Base-by-base conservation (phyloP, 164 flowering plant species). In the Stephania japonica region DNA sequence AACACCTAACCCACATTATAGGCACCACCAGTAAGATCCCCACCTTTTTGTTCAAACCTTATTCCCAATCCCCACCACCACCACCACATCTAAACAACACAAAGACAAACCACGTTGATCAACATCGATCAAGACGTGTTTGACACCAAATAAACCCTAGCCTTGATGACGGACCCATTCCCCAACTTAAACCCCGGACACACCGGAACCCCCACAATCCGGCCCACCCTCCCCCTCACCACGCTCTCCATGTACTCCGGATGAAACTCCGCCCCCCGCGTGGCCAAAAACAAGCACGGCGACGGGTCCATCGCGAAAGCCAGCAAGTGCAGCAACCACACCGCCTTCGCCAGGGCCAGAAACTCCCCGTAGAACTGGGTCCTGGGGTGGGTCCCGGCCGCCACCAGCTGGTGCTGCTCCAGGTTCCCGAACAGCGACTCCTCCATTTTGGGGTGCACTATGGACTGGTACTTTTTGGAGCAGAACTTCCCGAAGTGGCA, bases 381-480 rank as follows among this genome's bases (percentile, higher is more conserved):
- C 82, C 97, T 80, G 0, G 98, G 99, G 72, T 91, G 98, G 70
- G 75, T 82, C 6, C 97, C 98, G 14, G 82, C 91, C 53, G 79
- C 14, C 43, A 93, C 85, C 72, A 78, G 85, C 32, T 79, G 72
- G 41, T 82, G 84, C 75, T 93, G 99, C 70, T 90, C 98, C 80
- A 87, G 50, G 70, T 89, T 76, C n/a, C 97, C 97, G 43, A 95
- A 93, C 74, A 95, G 75, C 1, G 99, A 92, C 75, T 90, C 96
- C 79, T 95, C 99, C 99, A 92, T 92, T 72, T 92, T 91, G 2
- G 94, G 93, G 80, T 90, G 96, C 42, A 94, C 83, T 12, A 92
- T 87, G 21, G 90, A 73, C 5, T 92, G 84, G 78, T 83, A 94
- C 82, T 89, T 92, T 73, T 83, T 90, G 71, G 77, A 75, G 82